A percentile compares a stretch with the other conserved stretches of the same genome.
phyloP scores from a whole-genome alignment of 2,329 filamentous ascomycete species.

The Penicillium sp. region DNA sequence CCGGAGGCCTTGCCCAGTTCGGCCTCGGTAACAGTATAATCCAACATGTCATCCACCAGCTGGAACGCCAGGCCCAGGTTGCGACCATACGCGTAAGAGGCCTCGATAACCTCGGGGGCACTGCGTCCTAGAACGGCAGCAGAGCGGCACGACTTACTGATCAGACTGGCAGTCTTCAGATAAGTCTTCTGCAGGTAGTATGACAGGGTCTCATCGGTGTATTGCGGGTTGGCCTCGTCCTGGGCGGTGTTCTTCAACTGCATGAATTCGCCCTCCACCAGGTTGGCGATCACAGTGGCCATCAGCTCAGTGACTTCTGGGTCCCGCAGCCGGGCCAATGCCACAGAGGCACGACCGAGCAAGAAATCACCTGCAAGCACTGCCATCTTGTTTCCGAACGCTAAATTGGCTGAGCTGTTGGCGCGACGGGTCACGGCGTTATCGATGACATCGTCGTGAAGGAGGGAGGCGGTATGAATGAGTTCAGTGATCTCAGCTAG shows the following conservation, averaged over 20 bases:
- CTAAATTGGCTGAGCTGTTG: constrained; percentile 83
- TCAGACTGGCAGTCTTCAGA: constrained; percentile 91
- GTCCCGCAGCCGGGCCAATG: constrained; percentile 83
- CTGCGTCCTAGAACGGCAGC: constrained; percentile 81
- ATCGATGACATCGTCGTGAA: constrained; percentile 98
- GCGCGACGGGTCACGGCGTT: constrained; percentile 83
- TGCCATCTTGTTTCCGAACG: constrained; percentile 99
- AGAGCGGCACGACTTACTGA: constrained; percentile 92
- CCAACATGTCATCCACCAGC: constrained; percentile 95
- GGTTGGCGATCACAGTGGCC: constrained; percentile 93
- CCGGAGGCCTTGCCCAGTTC: constrained; percentile 94
- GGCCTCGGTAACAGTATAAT: constrained; percentile 83
- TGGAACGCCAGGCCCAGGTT: constrained; percentile 95
- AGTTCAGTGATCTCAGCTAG: constrained; percentile 96
- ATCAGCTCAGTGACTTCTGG: constrained; percentile 93
- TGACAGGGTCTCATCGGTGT: constrained; percentile 82
- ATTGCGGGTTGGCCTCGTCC: constrained; percentile 80
- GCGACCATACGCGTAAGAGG: constrained; percentile 87
- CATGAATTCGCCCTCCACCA: constrained; percentile 99
- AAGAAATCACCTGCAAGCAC: constrained; percentile 97
- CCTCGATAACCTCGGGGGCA: constrained; percentile 77
- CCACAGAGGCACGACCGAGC: constrained; percentile 88
- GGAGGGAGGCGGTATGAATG: constrained; percentile 92
- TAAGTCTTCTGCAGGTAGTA: constrained; percentile 99
- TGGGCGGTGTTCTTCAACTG: constrained; percentile 93